A percentile compares a stretch with the other conserved stretches of the same genome.
Conservation (phyloP, 148 eudicot genomes). For the Dysphania ambrosioides region DNA sequence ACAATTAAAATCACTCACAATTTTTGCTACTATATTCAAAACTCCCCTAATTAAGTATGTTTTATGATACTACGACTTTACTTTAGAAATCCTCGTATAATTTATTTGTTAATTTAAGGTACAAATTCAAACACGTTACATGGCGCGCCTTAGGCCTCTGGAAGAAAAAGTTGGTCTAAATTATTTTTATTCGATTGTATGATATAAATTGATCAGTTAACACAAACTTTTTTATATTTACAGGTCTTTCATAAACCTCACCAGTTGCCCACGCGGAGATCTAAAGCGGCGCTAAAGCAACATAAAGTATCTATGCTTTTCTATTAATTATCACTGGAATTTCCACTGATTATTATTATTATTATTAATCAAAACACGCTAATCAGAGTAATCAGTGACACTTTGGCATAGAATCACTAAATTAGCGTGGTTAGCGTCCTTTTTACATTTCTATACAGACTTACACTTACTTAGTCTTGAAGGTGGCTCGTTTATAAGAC, state of each 20-base stretch:
- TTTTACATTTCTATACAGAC: no score
- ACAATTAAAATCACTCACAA: no score
- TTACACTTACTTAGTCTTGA: no score
- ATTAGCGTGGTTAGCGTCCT: background rate
- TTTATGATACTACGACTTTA: no score
- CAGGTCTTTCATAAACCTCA: background rate
- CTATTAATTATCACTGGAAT: background rate
- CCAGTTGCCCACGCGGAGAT: conserved; percentile 24
- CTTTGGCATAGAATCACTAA: background rate
- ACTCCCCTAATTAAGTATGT: no score
- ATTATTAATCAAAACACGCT: conserved; percentile 3
- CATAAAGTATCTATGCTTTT: conserved; percentile 25
- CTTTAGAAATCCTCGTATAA: background rate
- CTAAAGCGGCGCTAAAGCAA: conserved; percentile 29
- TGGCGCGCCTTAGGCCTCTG: conserved; percentile 25
- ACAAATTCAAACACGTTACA: conserved; percentile 15
- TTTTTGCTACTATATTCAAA: no score
- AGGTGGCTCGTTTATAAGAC: no score
- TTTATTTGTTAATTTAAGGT: background rate
- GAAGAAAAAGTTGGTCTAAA: conserved; percentile 9
- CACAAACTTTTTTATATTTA: background rate
- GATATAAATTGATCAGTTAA: background rate
- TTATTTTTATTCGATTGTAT: background rate
- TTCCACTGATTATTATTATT: background rate
- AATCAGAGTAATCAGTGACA: background rate